These are phyloP conservation scores for Beverwykella pulmonaria DNA, from an alignment of 495 filamentous ascomycete genomes.

Conservation along the genomic window DNA sequence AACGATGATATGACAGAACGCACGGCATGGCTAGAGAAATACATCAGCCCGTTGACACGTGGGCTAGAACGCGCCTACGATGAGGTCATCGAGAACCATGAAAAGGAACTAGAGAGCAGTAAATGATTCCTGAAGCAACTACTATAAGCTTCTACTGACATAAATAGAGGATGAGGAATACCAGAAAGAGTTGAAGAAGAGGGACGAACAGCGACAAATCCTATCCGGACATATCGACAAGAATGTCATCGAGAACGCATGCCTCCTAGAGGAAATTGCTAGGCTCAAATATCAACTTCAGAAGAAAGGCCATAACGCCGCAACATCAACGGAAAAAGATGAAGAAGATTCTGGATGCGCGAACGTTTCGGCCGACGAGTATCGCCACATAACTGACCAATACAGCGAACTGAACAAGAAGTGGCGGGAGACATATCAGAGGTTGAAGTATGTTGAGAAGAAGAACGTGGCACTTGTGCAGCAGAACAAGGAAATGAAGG, in stretches of 20 bases:
- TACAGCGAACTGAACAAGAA: conserved; percentile 32
- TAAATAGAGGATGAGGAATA: conserved; percentile 17
- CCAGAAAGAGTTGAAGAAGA: conserved; percentile 26
- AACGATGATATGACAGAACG: conserved; percentile 19
- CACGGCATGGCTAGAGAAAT: conserved; percentile 17
- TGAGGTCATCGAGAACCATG: conserved; percentile 18
- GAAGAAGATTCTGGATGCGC: background rate
- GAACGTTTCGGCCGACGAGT: conserved; percentile 20
- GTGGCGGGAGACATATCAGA: conserved; percentile 17
- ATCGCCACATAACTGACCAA: conserved; percentile 33
- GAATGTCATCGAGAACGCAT: conserved; percentile 25
- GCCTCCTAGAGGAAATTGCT: conserved; percentile 25
- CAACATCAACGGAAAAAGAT: background rate
- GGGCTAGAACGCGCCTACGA: conserved; percentile 18
- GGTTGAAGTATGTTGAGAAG: conserved; percentile 22
- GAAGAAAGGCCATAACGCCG: background rate
- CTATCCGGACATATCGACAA: conserved; percentile 19
- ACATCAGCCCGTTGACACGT: conserved; percentile 10
- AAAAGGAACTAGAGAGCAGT: conserved; percentile 35
- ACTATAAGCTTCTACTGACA: background rate
- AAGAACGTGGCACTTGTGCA: conserved; percentile 29
- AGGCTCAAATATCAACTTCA: conserved; percentile 20
- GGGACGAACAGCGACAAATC: conserved; percentile 32
- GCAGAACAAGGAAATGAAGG: conserved; percentile 39
- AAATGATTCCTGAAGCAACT: background rate